Base-by-base conservation (phyloP, 441 rosid genomes). In the Sinapis alba region DNA sequence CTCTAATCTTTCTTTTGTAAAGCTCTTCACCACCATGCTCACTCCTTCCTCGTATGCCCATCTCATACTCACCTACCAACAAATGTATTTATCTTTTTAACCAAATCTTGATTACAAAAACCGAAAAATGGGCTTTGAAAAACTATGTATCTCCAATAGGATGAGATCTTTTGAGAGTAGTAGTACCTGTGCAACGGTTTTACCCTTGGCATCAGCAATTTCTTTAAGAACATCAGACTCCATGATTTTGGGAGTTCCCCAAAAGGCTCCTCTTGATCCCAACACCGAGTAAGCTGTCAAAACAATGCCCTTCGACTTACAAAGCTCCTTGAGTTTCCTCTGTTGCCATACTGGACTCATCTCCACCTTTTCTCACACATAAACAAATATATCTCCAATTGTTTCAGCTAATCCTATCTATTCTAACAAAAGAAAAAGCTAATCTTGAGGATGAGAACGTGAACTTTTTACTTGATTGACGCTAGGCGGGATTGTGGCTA, bases 271-370 rank as follows among this genome's bases (percentile, higher is more conserved):
- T 72, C 73, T 62, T 2, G 87, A 84, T 47, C 88, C 90, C 28
- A 84, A 41, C 3, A 84, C 86, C 2, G 86, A 82, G 32, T 86
- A 84, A 23, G 86, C 88, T 0, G 85, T 84, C 53, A 84, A 19
- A 21, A 67, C 70, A 27, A 86, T 75, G 5, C 83, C 82, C 2
- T 81, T 83, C 1, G 26, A 68, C 27, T 74, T 64, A 61, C 87
- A 84, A 38, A 80, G 73, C 32, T 83, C 81, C 68, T 78, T 81
- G 10, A 84, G 79, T 32, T 80, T 83, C 54, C 23, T 80, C 47
- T 86, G 90, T 71, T 83, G 86, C 90, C 90, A 86, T 3, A 83
- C 11, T 16, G 90, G 90, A 78, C 82, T 83, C 67, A 86, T 36
- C 78, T 86, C 90, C 69, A 86, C 90, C 87, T 86, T 86, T 30